Evolutionary conservation across 345 rosid genomes (phyloP).

Genomic region (Litchi chinensis): DNA sequence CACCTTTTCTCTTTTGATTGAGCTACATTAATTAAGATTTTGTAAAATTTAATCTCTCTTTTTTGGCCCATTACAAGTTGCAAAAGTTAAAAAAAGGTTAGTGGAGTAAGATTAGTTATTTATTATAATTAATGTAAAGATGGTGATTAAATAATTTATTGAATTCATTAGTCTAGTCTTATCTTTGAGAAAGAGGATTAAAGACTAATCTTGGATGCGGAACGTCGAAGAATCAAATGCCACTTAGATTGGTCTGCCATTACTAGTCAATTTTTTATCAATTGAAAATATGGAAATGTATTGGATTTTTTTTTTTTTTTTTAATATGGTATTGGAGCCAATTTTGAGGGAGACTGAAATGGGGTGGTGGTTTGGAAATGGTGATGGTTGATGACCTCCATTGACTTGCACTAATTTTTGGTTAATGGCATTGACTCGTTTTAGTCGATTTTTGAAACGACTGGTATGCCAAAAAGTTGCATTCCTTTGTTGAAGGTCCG

Average conservation of each 20-base stretch:
- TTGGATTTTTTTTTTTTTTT: not conserved
- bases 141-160: not conserved
- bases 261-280: constrained; percentile 8
- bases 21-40: not conserved
- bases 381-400: constrained; percentile 18
- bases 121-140: not conserved
- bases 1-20: constrained; percentile 20
- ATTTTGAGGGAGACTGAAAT: not conserved
- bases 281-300: not conserved
- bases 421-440: constrained; percentile 26
- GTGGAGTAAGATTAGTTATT: not conserved
- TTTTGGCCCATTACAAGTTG: not conserved
- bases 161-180: not conserved
- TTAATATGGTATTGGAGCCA: not conserved
- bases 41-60: not conserved
- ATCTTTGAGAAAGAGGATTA: not conserved
- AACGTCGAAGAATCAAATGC: constrained; percentile 25
- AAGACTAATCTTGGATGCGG: constrained; percentile 31
- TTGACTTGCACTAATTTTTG: constrained; percentile 24
- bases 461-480: not conserved
- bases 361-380: constrained; percentile 1
- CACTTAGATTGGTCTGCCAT: constrained; percentile 58
- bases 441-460: not conserved
- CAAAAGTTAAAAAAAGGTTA: not conserved
- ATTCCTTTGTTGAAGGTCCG: not conserved